Conservation (phyloP, 805 yeast species). For the Kregervanrija delftensis region DNA sequence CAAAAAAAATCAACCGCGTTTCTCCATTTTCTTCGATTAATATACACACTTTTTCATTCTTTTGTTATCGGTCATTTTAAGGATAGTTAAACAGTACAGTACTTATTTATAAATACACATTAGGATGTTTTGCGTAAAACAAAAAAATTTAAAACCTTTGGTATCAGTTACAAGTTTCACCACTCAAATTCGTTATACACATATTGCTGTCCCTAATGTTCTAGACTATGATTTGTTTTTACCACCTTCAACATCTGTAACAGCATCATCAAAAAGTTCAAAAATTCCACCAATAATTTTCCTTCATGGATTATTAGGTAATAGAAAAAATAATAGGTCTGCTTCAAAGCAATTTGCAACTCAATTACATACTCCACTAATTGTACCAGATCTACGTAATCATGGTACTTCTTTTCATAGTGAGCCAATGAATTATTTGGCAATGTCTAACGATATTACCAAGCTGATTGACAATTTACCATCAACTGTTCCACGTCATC, state of each 20-base stretch:
- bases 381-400: constrained; percentile 73
- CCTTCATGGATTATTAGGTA: constrained; percentile 86
- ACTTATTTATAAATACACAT: no score
- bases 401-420: constrained; percentile 84
- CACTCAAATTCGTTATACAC: no score
- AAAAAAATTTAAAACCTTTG: no score
- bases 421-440: constrained; percentile 61
- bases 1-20: no score
- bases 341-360: constrained; percentile 53
- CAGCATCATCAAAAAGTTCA: neutral
- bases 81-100: no score
- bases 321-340: constrained; percentile 67
- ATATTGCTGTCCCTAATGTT: neutral
- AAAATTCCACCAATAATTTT: constrained; percentile 56
- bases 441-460: constrained; percentile 78
- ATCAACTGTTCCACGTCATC: constrained; percentile 6
- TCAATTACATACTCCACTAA: constrained; percentile 46
- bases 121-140: no score
- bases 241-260: constrained; percentile 1
- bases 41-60: no score
- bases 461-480: constrained; percentile 31
- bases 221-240: constrained; percentile 8
- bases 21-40: no score
- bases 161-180: no score
- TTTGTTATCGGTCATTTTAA: no score